Evolutionary conservation across 352 stramenopile genomes (phyloP), one percentile per base, ranked within the genome.

Genomic region (Phytophthora boehmeriae): DNA sequence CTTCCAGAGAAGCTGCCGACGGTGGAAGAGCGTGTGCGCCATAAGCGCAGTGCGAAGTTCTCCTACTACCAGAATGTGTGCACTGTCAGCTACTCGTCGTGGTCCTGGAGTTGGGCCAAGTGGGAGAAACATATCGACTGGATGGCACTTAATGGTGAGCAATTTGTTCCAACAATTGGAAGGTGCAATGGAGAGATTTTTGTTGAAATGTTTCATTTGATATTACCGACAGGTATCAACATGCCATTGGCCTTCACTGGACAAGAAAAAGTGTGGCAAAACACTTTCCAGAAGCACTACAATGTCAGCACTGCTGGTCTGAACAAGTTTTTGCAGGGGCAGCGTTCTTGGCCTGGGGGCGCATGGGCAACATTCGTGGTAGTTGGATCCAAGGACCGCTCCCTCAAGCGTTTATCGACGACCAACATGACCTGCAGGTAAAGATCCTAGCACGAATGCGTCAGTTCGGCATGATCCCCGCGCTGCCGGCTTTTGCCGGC

Each of bases 21-120:
- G 8, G 70, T 87, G 4, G 49, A 75, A 2, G 42, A 59, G 9
- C 32, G 30, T 0, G 65, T 80, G 17, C 76, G 67, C 16, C 69
- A 89, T 41, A 76, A 90, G 68, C 81, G 86, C 36, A 78, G 55
- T 38, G 39, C 83, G 59, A 86, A 88, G 59, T 96, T 92, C 66
- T 86, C 84, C 28, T 97, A 98, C 76, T 94, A 96, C 60, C 88
- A 95, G 61, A 98, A 98, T 65, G 89, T 97, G 27, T 97, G 90
- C 69, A 97, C 90, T 0, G 88, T 92, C 54, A 95, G 88, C 67
- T 98, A 98, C 69, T 95, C 85, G 38, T 89, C 88, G 45, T 95
- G 89, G 73, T 81, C 79, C 43, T 97, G 93, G 86, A 80, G 86
- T 17, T 96, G 88, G 85, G 25, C 64, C n/a, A 71, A 92, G 57